A percentile compares a stretch with the other conserved stretches of the same genome.
phyloP scores from a whole-genome alignment of 2,329 filamentous ascomycete genomes.

The Calonectria fujianensis region DNA sequence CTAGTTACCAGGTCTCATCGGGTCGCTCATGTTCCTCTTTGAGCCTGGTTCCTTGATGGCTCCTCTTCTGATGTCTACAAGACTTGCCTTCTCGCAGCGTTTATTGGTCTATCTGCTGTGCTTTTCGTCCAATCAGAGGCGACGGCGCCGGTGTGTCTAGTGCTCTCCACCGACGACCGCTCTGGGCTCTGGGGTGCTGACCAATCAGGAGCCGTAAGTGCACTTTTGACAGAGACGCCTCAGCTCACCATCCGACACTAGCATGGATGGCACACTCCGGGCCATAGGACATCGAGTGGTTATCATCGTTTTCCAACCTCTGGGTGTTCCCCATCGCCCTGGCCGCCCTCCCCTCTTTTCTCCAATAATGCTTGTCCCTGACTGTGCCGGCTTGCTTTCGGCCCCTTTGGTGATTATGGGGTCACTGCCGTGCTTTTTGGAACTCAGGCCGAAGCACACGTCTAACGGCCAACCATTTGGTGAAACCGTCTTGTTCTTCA shows the following conservation, averaged over 20 bases:
- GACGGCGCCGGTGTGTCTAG: constrained; percentile 40
- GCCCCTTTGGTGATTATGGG: constrained; percentile 53
- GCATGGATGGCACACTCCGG: constrained; percentile 54
- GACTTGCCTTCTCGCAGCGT: constrained; percentile 43
- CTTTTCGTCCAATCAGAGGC: constrained; percentile 50
- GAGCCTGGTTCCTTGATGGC: constrained; percentile 50
- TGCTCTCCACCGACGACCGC: constrained; percentile 51
- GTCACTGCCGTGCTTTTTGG: constrained; percentile 49
- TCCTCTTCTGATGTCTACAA: constrained; percentile 40
- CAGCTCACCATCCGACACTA: constrained; percentile 58
- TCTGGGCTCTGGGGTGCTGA: constrained; percentile 45
- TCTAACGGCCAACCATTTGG: constrained; percentile 56
- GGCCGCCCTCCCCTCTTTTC: constrained; percentile 38
- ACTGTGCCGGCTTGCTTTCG: constrained; percentile 46
- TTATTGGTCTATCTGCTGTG: constrained; percentile 44
- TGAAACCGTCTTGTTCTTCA: constrained; percentile 49
- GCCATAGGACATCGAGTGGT: constrained; percentile 50
- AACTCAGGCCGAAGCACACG: constrained; percentile 43
- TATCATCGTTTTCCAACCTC: constrained; percentile 49
- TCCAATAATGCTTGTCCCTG: constrained; percentile 39
- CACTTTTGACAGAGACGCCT: constrained; percentile 59
- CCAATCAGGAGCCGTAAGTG: constrained; percentile 58
- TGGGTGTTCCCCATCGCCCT: constrained; percentile 43
- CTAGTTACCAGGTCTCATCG: constrained; percentile 43
- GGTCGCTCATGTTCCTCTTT: constrained; percentile 54